These are phyloP conservation scores for Boletus sensibilis DNA, from an alignment of 768 basidiomycete genomes.

Conservation along the genomic window DNA sequence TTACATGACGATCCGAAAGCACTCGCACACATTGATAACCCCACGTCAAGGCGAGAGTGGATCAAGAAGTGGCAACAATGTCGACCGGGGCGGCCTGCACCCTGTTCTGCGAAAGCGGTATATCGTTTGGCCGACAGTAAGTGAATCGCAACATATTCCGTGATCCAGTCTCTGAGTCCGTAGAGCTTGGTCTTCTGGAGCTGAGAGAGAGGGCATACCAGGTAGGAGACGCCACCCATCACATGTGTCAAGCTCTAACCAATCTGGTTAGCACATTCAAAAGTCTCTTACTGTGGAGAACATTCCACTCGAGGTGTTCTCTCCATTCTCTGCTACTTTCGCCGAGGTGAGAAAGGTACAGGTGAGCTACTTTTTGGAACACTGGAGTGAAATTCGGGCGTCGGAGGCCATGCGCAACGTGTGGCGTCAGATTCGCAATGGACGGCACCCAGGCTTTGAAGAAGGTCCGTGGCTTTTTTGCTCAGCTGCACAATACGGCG, in stretches of 20 bases:
- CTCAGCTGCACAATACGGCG: background rate
- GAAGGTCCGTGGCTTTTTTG: slow-evolving; percentile 50
- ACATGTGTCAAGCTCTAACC: slow-evolving; percentile 1
- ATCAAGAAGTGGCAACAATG: slow-evolving; percentile 63
- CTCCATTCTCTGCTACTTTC: slow-evolving; percentile 78
- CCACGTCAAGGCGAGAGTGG: slow-evolving; percentile 61
- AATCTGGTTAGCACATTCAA: slow-evolving; percentile 59
- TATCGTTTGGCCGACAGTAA: slow-evolving; percentile 82
- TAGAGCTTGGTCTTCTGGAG: slow-evolving; percentile 71
- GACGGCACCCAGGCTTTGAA: slow-evolving; percentile 85
- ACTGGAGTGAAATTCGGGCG: slow-evolving; percentile 81
- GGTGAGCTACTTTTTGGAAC: slow-evolving; percentile 73
- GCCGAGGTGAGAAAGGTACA: slow-evolving; percentile 82
- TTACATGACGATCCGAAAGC: slow-evolving; percentile 23
- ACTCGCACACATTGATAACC: slow-evolving; percentile 19
- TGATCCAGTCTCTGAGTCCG: background rate
- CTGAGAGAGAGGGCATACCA: slow-evolving; percentile 72
- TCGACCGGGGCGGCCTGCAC: slow-evolving; percentile 62
- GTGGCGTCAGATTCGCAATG: slow-evolving; percentile 82
- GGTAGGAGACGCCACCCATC: slow-evolving; percentile 16
- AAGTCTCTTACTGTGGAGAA: slow-evolving; percentile 75
- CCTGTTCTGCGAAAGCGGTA: slow-evolving; percentile 81
- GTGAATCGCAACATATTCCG: slow-evolving; percentile 24
- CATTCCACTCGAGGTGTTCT: slow-evolving; percentile 84
- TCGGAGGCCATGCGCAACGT: slow-evolving; percentile 82